Conservation (phyloP, 228 moss, liverwort and hornwort genomes). For the Sphagnum fallax region DNA sequence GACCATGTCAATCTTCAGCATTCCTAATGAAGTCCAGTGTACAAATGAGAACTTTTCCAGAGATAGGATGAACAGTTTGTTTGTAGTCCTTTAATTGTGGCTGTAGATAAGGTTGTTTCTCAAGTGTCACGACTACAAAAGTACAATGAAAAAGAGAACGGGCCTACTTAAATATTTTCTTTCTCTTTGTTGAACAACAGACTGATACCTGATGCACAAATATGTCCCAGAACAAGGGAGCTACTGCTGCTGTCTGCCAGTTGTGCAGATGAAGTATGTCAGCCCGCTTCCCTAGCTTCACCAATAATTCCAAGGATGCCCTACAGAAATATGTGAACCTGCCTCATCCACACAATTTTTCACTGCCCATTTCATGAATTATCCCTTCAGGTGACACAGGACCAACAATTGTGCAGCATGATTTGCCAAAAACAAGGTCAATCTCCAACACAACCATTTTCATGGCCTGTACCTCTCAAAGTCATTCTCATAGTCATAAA, state of each 20-base stretch:
- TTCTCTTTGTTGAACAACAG: background rate
- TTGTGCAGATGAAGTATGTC: conserved; percentile 71
- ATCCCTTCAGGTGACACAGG: no score
- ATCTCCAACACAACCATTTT: background rate
- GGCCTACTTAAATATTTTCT: no score
- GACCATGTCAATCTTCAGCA: no score
- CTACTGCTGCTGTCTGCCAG: conserved; percentile 69
- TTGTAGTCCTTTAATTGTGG: no score
- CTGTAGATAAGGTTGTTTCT: no score
- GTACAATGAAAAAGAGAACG: no score
- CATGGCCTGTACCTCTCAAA: conserved; percentile 39
- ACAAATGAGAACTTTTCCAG: no score
- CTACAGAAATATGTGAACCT: conserved; percentile 75
- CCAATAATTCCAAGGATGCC: conserved; percentile 56
- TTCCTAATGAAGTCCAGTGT: no score
- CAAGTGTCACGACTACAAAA: no score
- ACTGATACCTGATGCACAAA: conserved; percentile 51
- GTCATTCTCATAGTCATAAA: conserved; percentile 48
- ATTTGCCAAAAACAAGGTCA: background rate
- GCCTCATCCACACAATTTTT: background rate
- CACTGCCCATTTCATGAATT: background rate
- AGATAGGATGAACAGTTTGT: no score
- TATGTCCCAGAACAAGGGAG: conserved; percentile 73
- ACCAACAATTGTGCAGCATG: no score
- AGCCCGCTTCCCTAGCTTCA: conserved; percentile 66